Evolutionary conservation across 2,329 filamentous ascomycete genomes (phyloP).

Genomic region (Scleromitrula shiraiana): DNA sequence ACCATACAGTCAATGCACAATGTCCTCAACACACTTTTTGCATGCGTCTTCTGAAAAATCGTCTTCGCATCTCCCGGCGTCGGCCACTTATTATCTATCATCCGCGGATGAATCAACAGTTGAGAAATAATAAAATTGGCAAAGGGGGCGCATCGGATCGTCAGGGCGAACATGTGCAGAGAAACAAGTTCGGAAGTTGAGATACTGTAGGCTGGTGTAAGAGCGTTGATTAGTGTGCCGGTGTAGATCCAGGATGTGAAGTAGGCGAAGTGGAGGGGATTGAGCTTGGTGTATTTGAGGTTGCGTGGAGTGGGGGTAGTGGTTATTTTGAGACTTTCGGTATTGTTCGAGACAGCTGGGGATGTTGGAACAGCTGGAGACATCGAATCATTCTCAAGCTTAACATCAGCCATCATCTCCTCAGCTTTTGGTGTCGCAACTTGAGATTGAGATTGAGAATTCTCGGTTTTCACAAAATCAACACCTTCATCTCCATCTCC

Average conservation of each 20-base stretch:
- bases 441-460: too few relatives aligned
- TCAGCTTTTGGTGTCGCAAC: too few relatives aligned
- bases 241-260: constrained; percentile 11
- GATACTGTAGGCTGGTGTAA: not conserved
- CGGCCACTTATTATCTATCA: not conserved
- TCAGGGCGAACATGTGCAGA: not conserved
- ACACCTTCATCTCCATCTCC: not conserved
- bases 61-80: not conserved
- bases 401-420: not conserved
- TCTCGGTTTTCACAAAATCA: not conserved
- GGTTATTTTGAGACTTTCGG: too few relatives aligned
- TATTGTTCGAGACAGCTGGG: too few relatives aligned
- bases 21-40: not conserved
- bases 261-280: constrained; percentile 3
- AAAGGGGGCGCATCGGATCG: not conserved
- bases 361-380: too few relatives aligned
- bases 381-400: too few relatives aligned
- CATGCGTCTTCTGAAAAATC: not conserved
- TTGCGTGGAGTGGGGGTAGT: not conserved
- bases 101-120: not conserved
- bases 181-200: not conserved
- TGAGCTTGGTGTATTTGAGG: not conserved
- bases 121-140: constrained; percentile 1
- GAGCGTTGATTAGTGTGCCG: not conserved
- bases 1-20: constrained; percentile 6